These are phyloP conservation scores for Coemansia guatemalensis DNA, from an alignment of 192 early-diverging fungal genomes.

Conservation along the genomic window DNA sequence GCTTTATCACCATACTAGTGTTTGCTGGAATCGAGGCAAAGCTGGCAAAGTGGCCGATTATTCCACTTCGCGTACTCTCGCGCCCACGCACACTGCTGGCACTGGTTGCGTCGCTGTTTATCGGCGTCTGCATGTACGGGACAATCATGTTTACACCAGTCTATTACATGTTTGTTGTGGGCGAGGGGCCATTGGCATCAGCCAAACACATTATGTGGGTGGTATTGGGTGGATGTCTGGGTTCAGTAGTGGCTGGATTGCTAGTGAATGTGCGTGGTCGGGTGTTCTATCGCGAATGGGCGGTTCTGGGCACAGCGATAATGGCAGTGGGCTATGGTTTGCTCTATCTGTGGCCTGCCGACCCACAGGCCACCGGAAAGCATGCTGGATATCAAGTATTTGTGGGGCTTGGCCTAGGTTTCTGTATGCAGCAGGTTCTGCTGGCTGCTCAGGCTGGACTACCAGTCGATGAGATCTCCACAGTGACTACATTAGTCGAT, in stretches of 20 bases:
- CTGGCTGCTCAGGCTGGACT: constrained; percentile 42
- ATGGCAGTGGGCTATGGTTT: constrained; percentile 49
- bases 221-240: constrained; percentile 30
- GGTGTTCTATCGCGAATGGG: constrained; percentile 38
- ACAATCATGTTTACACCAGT: constrained; percentile 56
- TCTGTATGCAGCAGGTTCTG: constrained; percentile 52
- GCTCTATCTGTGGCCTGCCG: constrained; percentile 39
- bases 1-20: constrained; percentile 33
- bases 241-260: constrained; percentile 23
- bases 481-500: constrained; percentile 48
- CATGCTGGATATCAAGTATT: constrained; percentile 42
- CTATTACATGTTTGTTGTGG: constrained; percentile 43
- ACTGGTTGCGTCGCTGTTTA: constrained; percentile 27
- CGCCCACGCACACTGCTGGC: constrained; percentile 32
- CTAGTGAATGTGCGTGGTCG: constrained; percentile 38
- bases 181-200: constrained; percentile 20
- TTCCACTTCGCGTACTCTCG: constrained; percentile 36
- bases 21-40: constrained; percentile 60
- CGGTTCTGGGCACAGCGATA: constrained; percentile 38
- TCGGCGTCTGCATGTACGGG: constrained; percentile 50
- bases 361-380: constrained; percentile 7
- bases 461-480: constrained; percentile 39
- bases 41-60: constrained; percentile 69
- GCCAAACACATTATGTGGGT: constrained; percentile 40
- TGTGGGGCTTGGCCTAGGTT: constrained; percentile 46